Conservation (phyloP, 116 monocot species). For the Cymodocea nodosa region DNA sequence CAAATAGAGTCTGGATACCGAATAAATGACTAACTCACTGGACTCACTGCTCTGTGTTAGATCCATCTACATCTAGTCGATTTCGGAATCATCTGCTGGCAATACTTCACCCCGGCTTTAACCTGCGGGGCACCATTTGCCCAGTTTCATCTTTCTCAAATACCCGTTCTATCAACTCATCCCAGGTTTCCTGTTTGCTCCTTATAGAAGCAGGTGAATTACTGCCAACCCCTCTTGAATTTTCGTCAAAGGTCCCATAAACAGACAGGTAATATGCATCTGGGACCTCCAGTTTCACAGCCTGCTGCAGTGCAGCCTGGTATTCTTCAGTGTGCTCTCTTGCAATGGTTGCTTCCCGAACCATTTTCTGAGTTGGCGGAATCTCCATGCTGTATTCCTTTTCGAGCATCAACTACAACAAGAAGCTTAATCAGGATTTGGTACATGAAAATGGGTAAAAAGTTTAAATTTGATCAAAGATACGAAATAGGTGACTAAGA, state of each 20-base stretch:
- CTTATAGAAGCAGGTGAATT: slow-evolving; percentile 12
- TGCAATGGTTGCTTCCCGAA: slow-evolving; percentile 38
- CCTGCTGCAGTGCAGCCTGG: slow-evolving; percentile 57
- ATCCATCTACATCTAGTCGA: not conserved
- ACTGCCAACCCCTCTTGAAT: slow-evolving; percentile 7
- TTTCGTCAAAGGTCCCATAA: slow-evolving; percentile 67
- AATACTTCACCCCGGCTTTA: not conserved
- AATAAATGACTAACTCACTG: not conserved
- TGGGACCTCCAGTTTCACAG: slow-evolving; percentile 59
- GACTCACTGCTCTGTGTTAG: not conserved
- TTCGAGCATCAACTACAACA: slow-evolving; percentile 63
- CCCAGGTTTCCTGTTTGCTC: slow-evolving; percentile 49
- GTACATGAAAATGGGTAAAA: not conserved
- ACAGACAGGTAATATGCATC: slow-evolving; percentile 43
- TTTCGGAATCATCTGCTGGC: slow-evolving; percentile 21
- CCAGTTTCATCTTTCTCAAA: slow-evolving; percentile 65
- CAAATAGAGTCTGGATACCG: not conserved
- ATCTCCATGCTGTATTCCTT: slow-evolving; percentile 52
- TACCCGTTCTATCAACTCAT: slow-evolving; percentile 47
- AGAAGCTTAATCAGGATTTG: not conserved
- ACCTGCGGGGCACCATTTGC: slow-evolving; percentile 30
- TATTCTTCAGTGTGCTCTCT: slow-evolving; percentile 66
- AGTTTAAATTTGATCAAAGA: not conserved
- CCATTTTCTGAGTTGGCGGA: slow-evolving; percentile 66
- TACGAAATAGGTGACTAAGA: not conserved